phyloP scores from a whole-genome alignment of 495 filamentous ascomycete genomes.

The Parathielavia appendiculata region DNA sequence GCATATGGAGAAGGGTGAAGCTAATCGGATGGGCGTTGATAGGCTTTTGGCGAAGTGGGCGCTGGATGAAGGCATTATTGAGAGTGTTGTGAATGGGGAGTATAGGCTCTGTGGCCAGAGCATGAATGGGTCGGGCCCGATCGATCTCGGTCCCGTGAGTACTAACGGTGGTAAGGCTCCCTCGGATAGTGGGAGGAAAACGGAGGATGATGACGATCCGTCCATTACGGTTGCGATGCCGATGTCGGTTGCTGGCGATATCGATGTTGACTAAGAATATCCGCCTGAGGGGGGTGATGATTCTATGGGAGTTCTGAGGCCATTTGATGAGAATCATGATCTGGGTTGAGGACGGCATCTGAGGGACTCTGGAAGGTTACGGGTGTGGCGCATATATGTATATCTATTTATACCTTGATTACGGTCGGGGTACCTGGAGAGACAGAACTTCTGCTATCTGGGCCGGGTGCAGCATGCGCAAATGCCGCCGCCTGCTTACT shows the following conservation, averaged over 20 bases:
- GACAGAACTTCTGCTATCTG: too few species aligned
- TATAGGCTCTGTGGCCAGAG: slow-evolving; percentile 42
- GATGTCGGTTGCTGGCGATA: slow-evolving; percentile 15
- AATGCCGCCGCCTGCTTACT: too few species aligned
- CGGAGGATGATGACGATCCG: slow-evolving; percentile 33
- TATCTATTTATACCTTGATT: too few species aligned
- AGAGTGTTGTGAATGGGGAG: slow-evolving; percentile 45
- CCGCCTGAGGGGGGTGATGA: too few species aligned
- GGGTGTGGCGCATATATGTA: too few species aligned
- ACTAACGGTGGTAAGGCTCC: slow-evolving; percentile 13
- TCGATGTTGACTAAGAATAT: slow-evolving; percentile 27
- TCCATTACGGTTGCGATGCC: slow-evolving; percentile 34
- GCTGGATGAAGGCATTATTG: slow-evolving; percentile 53
- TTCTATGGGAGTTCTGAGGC: too few species aligned
- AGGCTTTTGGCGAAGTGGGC: slow-evolving; percentile 51
- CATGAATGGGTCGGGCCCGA: slow-evolving; percentile 22
- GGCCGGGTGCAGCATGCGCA: too few species aligned
- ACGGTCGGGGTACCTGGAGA: too few species aligned
- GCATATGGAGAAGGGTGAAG: slow-evolving; percentile 70
- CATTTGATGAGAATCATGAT: too few species aligned
- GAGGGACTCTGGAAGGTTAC: too few species aligned
- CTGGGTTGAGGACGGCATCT: too few species aligned
- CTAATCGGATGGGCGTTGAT: slow-evolving; percentile 47
- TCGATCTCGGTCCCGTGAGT: slow-evolving; percentile 17
- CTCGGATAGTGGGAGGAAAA: slow-evolving; percentile 16